Evolutionary conservation across 2,329 filamentous ascomycete species (phyloP).

Genomic region (Dothideomycetidae sp.): DNA sequence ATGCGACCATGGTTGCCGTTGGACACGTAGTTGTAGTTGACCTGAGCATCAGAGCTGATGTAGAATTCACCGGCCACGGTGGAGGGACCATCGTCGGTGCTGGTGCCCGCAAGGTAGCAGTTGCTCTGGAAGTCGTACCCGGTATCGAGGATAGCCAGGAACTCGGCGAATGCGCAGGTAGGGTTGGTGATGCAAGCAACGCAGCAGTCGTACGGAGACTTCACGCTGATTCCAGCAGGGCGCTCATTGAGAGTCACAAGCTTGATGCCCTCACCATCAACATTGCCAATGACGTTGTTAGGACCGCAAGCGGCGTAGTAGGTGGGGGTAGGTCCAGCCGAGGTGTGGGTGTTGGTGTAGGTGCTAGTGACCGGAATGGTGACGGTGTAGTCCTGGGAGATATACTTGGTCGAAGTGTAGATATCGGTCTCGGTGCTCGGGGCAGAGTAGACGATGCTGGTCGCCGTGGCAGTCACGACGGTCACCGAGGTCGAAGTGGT

Average conservation of each 20-base stretch:
- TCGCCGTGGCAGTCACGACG: background rate
- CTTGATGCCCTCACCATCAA: slow-evolving; percentile 6
- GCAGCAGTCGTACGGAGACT: slow-evolving; percentile 4
- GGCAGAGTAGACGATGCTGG: background rate
- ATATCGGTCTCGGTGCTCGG: slow-evolving; percentile 2
- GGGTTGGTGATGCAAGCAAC: slow-evolving; percentile 3
- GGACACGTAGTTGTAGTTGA: slow-evolving; percentile 1
- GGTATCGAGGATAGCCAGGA: background rate
- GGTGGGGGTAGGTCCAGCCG: slow-evolving; percentile 2
- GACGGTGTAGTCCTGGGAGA: background rate
- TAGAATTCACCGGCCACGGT: slow-evolving; percentile 6
- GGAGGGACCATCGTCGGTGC: background rate
- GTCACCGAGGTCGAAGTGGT: slow-evolving; percentile 3
- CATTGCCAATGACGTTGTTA: slow-evolving; percentile 2
- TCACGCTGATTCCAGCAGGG: background rate
- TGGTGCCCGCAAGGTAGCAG: background rate
- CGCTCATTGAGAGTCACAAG: slow-evolving; percentile 1
- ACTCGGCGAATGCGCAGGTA: slow-evolving; percentile 6
- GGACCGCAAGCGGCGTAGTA: slow-evolving; percentile 5
- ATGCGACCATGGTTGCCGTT: slow-evolving; percentile 4
- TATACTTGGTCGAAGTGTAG: background rate
- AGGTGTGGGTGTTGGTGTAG: background rate
- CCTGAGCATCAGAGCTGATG: slow-evolving; percentile 1
- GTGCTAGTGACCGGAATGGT: background rate
- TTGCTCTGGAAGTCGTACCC: slow-evolving; percentile 2